Conservation (phyloP, 2,329 filamentous ascomycete genomes). For the Taxawa tesnikishii region DNA sequence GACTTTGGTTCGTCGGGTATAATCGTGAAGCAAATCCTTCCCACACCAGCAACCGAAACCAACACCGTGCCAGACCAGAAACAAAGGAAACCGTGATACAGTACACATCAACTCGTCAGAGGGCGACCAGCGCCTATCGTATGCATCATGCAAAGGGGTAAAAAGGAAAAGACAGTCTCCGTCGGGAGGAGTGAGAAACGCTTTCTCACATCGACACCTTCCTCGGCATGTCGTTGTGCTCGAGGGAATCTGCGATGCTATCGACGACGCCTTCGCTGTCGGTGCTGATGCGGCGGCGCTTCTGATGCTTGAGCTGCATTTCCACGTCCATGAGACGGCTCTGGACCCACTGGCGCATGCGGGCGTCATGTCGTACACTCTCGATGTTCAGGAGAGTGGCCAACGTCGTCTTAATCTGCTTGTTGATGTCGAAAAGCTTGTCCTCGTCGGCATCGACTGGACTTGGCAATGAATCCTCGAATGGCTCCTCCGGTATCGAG, state of each 20-base stretch:
- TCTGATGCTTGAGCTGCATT: conserved; percentile 33
- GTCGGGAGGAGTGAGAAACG: too few relatives aligned
- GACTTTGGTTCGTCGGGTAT: too few relatives aligned
- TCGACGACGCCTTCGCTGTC: conserved; percentile 2
- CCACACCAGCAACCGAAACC: too few relatives aligned
- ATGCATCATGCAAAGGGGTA: too few relatives aligned
- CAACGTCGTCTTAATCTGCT: conserved; percentile 41
- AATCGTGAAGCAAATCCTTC: too few relatives aligned
- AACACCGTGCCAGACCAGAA: too few relatives aligned
- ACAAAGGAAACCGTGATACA: too few relatives aligned
- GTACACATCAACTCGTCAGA: too few relatives aligned
- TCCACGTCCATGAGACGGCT: conserved; percentile 41
- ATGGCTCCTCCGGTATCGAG: conserved; percentile 9
- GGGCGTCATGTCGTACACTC: conserved; percentile 32
- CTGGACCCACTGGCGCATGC: conserved; percentile 39
- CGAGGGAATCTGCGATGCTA: conserved; percentile 3
- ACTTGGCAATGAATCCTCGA: conserved; percentile 12
- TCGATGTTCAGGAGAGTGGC: conserved; percentile 43
- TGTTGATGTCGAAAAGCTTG: conserved; percentile 36
- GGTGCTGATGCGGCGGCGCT: conserved; percentile 22
- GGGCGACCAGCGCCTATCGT: too few relatives aligned
- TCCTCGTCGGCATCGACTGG: conserved; percentile 29
- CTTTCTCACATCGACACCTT: not conserved
- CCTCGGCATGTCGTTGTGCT: not conserved
- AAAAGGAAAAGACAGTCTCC: too few relatives aligned